Evolutionary conservation across 73 alveolate species (phyloP).

Genomic region (Uronychia setigera): DNA sequence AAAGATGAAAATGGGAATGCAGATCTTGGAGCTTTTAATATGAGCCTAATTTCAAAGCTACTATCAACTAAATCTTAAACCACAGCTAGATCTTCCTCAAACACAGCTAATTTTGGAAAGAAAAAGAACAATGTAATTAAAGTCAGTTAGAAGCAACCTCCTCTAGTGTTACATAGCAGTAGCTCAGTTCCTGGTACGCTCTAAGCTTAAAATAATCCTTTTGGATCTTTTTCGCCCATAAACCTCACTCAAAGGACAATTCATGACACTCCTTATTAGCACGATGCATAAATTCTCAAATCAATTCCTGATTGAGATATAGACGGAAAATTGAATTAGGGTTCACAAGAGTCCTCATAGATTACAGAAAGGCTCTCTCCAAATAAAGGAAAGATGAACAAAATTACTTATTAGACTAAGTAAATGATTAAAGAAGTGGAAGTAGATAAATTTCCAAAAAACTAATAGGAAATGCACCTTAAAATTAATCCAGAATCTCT

Average conservation of each 20-base stretch:
- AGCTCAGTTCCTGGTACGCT: not conserved
- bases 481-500: not conserved
- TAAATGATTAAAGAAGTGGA: not conserved
- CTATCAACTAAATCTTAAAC: not conserved
- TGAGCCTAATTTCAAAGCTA: not conserved
- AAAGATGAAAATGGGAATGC: not conserved
- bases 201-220: not conserved
- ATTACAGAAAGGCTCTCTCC: no score
- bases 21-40: not conserved
- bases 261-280: not conserved
- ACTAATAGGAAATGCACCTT: not conserved
- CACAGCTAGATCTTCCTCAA: not conserved
- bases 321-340: not conserved
- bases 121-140: no score
- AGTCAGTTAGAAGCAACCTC: not conserved
- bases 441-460: not conserved
- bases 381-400: not conserved
- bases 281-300: not conserved
- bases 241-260: not conserved
- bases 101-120: no score
- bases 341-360: not conserved
- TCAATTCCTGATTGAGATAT: no score
- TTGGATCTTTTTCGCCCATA: not conserved
- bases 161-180: not conserved
- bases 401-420: not conserved